Base-by-base conservation (phyloP, 2,329 filamentous ascomycete species). In the Alternaria dauci region DNA sequence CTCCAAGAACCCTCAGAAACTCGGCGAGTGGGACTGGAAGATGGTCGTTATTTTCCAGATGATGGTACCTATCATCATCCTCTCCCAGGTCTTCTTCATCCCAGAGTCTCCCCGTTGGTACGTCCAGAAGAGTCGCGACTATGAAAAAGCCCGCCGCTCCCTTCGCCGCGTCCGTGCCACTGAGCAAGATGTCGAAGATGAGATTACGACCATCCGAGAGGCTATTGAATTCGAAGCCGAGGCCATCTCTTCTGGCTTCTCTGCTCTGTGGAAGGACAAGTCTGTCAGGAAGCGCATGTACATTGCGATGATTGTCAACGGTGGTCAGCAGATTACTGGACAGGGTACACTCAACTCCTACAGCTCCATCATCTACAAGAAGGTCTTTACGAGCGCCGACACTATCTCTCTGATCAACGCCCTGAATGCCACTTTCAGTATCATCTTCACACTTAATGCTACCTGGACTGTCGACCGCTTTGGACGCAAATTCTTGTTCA, bases 261-360 rank as follows among this genome's bases (percentile, higher is more conserved):
- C 81, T 58, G 88, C 89, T 1, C 83, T 91, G 18, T 91, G 89
- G 87, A 89, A 88, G 76, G 89, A 91, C 76, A 84, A 83, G 39
- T 90, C 88, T 12, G 80, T 91, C 44, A 85, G 89, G 68, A 89
- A 88, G 81, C 86, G 89, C 54, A 83, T 92, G 65, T 79, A 83
- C 44, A 83, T 92, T 30, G 88, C 88, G 25, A 84, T 90, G 65
- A 78, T 90, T 50, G 79, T 92, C 77, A 92, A 92, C 73, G 83
- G 88, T 46, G 89, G 89, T 46, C 89, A 91, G 76, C 89, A 92
- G 76, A 83, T 92, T 41, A 90, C 89, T 5, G 89, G 89, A 20
- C 89, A 92, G 77, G 90, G 89, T 63, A 89, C 88, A 1, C 83
- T 92, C 66, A 92, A 91, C 83, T 85, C 86, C 4, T 92, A 92